Evolutionary conservation across 352 stramenopile genomes (phyloP).

Genomic region (Phytophthora palmivora): DNA sequence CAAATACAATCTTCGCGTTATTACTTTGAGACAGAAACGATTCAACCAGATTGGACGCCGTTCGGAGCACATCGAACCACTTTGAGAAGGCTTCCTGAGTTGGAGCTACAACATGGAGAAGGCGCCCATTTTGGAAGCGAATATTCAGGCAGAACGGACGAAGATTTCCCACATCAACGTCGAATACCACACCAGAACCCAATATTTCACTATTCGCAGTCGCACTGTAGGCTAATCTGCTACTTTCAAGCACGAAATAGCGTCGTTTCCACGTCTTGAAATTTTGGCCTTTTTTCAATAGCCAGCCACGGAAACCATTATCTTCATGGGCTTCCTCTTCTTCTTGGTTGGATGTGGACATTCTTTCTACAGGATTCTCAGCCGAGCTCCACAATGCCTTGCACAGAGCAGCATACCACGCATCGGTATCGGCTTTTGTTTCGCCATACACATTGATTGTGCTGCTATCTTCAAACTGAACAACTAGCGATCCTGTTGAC

Average conservation of each 20-base stretch:
- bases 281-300: conserved; percentile 84
- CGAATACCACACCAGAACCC: conserved; percentile 73
- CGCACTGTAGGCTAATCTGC: conserved; percentile 60
- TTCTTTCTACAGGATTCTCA: conserved; percentile 6
- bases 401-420: conserved; percentile 57
- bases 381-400: conserved; percentile 32
- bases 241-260: conserved; percentile 78
- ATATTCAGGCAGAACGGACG: conserved; percentile 72
- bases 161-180: conserved; percentile 59
- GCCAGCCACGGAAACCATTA: conserved; percentile 57
- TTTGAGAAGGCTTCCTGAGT: conserved; percentile 59
- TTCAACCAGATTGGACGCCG: conserved; percentile 65
- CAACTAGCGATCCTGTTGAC: conserved; percentile 41
- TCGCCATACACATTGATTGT: conserved; percentile 58
- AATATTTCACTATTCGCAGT: conserved; percentile 47
- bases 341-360: conserved; percentile 23
- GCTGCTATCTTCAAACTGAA: conserved; percentile 57
- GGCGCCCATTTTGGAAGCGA: conserved; percentile 76
- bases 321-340: conserved; percentile 20
- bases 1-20: conserved; percentile 43
- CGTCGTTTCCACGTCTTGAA: conserved; percentile 89
- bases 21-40: conserved; percentile 64
- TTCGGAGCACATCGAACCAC: conserved; percentile 62
- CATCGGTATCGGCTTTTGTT: conserved; percentile 49
- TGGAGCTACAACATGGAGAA: conserved; percentile 69